Evolutionary conservation across 257 asterid genomes (phyloP).

Genomic region (Lycium barbarum): DNA sequence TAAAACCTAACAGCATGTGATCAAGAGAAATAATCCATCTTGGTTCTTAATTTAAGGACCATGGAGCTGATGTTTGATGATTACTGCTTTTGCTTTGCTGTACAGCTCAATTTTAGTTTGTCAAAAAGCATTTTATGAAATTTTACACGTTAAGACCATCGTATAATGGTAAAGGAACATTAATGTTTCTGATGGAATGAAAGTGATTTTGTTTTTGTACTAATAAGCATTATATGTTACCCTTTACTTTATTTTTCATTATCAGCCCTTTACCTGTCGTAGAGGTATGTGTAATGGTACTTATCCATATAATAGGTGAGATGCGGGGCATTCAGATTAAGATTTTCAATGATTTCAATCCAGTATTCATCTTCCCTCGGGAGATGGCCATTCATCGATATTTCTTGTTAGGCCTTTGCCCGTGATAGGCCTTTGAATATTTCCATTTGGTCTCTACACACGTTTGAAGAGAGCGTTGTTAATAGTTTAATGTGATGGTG

Average conservation of each 20-base stretch:
- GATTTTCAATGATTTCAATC: not conserved
- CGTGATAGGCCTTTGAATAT: not conserved
- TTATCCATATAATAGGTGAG: not conserved
- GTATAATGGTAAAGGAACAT: not conserved
- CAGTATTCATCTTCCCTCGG: not conserved
- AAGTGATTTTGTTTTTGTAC: not conserved
- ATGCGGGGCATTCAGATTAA: not conserved
- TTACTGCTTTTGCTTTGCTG: not conserved
- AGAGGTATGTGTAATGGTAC: not conserved
- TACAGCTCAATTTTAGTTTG: constrained; percentile 1
- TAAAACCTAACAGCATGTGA: constrained; percentile 5
- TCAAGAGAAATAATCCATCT: not conserved
- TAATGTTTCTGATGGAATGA: not conserved
- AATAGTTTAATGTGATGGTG: not conserved
- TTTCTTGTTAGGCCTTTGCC: not conserved
- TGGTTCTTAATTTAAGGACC: constrained; percentile 24
- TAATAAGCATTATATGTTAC: not conserved
- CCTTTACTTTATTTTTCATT: not conserved
- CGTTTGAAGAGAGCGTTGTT: not conserved
- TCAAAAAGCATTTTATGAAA: not conserved
- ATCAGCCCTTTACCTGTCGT: not conserved
- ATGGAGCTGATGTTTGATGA: not conserved
- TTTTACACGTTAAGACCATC: constrained; percentile 1
- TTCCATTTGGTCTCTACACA: not conserved
- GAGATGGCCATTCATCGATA: constrained; percentile 22